These are phyloP conservation scores for Naganishia albida DNA, from an alignment of 1,284 basidiomycete species.

Conservation along the genomic window DNA sequence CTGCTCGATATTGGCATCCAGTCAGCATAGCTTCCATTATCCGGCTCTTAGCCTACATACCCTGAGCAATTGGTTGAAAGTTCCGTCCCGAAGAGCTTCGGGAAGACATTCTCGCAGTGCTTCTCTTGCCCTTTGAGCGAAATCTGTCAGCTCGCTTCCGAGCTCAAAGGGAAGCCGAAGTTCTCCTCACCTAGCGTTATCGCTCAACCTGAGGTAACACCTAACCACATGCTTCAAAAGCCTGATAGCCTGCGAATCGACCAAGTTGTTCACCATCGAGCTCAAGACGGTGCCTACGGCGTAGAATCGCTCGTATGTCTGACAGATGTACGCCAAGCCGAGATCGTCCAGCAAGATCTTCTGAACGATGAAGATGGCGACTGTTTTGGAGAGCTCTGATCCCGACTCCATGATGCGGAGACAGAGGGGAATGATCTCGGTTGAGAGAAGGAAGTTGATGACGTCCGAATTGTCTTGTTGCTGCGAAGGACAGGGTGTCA, in stretches of 20 bases:
- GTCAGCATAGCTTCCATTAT: neutral
- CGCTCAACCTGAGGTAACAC: conserved; percentile 93
- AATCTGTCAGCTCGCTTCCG: neutral
- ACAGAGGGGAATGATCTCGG: conserved; percentile 99
- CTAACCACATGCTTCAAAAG: conserved; percentile 97
- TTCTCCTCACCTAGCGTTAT: conserved; percentile 85
- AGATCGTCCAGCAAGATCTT: conserved; percentile 99
- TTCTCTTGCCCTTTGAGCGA: conserved; percentile 74
- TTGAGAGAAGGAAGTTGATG: conserved; percentile 98
- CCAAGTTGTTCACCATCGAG: conserved; percentile 97
- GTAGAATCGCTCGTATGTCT: conserved; percentile 99
- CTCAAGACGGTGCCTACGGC: conserved; percentile 97
- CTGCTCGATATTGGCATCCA: conserved; percentile 53
- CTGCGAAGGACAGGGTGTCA: conserved; percentile 54
- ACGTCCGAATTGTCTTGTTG: conserved; percentile 99
- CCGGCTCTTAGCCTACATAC: conserved; percentile 48
- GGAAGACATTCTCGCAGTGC: conserved; percentile 96
- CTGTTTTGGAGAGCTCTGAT: conserved; percentile 97
- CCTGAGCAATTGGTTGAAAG: conserved; percentile 87
- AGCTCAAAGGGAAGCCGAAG: neutral
- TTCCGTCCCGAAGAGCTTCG: conserved; percentile 90
- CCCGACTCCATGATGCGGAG: conserved; percentile 99
- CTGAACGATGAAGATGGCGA: conserved; percentile 99
- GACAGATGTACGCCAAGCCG: conserved; percentile 96
- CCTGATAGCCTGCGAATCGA: conserved; percentile 95